phyloP scores from a whole-genome alignment of 148 eudicot genomes.

The Heliosperma pusillum region DNA sequence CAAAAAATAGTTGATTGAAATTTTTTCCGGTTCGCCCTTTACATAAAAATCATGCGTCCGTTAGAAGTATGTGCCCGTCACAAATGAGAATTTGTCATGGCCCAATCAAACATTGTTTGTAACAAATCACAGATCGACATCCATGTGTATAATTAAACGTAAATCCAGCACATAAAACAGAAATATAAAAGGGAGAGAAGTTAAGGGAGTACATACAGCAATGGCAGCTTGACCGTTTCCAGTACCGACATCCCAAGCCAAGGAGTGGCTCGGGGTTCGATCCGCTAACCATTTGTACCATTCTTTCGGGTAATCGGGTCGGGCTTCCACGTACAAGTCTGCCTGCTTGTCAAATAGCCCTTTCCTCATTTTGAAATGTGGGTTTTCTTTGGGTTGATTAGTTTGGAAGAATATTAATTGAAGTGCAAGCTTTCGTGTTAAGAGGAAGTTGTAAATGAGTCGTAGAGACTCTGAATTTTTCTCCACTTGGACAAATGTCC shows the following conservation, averaged over 20 bases:
- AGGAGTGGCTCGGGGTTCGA: constrained; percentile 32
- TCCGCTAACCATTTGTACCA: constrained; percentile 35
- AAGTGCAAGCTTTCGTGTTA: too few species aligned
- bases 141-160: too few species aligned
- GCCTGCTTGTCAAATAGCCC: constrained; percentile 30
- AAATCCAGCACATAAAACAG: not conserved
- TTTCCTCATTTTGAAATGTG: constrained; percentile 7
- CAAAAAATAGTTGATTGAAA: too few species aligned
- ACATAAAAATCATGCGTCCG: too few species aligned
- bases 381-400: not conserved
- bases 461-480: too few species aligned
- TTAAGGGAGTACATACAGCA: constrained; percentile 24
- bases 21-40: too few species aligned
- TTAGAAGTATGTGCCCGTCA: too few species aligned
- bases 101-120: too few species aligned
- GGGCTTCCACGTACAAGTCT: constrained; percentile 15
- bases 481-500: not conserved
- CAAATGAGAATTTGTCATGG: too few species aligned
- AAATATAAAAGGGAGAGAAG: not conserved
- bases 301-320: constrained; percentile 31
- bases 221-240: constrained; percentile 55
- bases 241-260: constrained; percentile 56
- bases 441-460: too few species aligned
- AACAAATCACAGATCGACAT: too few species aligned
- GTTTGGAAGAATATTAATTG: not conserved